Evolutionary conservation across 2,329 filamentous ascomycete genomes (phyloP), one percentile per base, ranked within the genome.

Genomic region (Dothidotthia symphoricarpi): DNA sequence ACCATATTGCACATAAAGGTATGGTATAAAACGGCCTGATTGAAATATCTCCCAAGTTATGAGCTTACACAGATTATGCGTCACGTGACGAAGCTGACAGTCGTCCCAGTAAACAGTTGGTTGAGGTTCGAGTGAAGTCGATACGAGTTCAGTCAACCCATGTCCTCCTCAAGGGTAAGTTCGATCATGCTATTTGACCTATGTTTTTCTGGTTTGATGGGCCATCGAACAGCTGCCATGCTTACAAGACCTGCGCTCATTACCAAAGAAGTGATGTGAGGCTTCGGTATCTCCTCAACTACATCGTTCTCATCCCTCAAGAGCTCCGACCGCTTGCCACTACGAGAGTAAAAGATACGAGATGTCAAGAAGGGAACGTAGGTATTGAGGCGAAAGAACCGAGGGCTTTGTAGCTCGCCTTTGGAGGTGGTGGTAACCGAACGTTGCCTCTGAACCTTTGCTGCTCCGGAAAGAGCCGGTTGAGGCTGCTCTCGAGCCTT

Each of bases 191-290:
- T 41, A 12, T 40, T 45, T 12, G 31, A 28, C 6, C 25, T 19
- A 16, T 43, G 34, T 19, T 24, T 43, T 16, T 47, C 35, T 8
- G 47, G 54, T 15, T 40, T 46, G 14, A 58, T 55, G 5, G 32
- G 33, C 47, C 41, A 58, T 13, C 57, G 50, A 6, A 52, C 50
- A 17, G 49, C 47, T 2, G 57, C 57, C 61, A 65, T 59, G n/a
- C 59, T 51, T 6, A 64, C 42, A n/a, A 64, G 47, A 1, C 61
- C 62, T 17, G 59, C 55, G 10, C 51, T 59, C 62, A 65, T 65
- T 1, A 54, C 59, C 17, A 65, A 37, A 9, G 59, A 49, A 3
- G 61, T 56, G n/a, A 65, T 38, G 33, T 63, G 49, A 15, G 57
- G 55, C 35, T 54, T 54, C 9, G 53, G 46, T 14, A 65, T 43